These are phyloP conservation scores for Sextonia rubra DNA, from an alignment of 164 flowering plant genomes.

Conservation along the genomic window DNA sequence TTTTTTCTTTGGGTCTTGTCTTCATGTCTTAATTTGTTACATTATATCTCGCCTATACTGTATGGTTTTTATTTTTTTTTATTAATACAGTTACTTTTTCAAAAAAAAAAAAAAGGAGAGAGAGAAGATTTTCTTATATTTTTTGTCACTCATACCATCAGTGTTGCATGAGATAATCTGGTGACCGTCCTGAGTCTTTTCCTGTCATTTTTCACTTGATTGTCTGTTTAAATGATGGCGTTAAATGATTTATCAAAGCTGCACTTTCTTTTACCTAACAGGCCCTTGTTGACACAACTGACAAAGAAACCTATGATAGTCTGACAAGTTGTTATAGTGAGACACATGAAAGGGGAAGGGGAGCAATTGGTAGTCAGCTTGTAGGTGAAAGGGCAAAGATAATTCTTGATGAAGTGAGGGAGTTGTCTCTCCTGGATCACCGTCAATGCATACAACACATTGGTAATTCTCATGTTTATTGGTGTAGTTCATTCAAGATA, in stretches of 20 bases:
- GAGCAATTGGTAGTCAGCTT: slow-evolving; percentile 75
- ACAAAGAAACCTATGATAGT: slow-evolving; percentile 63
- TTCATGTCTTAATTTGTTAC: too few relatives aligned
- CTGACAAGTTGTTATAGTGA: slow-evolving; percentile 56
- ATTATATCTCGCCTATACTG: too few relatives aligned
- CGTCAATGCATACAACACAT: slow-evolving; percentile 65
- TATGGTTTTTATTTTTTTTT: too few relatives aligned
- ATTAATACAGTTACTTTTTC: too few relatives aligned
- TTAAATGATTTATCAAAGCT: too few relatives aligned
- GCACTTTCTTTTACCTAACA: slow-evolving; percentile 22
- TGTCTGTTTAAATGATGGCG: background rate
- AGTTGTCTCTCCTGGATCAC: slow-evolving; percentile 51
- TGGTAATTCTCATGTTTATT: slow-evolving; percentile 35
- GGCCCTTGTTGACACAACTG: slow-evolving; percentile 83
- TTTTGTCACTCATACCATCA: background rate
- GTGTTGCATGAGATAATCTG: background rate
- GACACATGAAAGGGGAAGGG: slow-evolving; percentile 41
- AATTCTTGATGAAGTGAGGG: slow-evolving; percentile 79
- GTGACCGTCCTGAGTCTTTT: background rate
- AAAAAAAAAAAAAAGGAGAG: too few relatives aligned
- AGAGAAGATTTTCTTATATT: background rate
- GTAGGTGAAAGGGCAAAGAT: slow-evolving; percentile 81
- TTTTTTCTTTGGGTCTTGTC: too few relatives aligned
- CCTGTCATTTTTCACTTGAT: background rate
- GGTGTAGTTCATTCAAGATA: background rate